Conservation (phyloP, 306 rosid genomes). For the Malus asiatica region DNA sequence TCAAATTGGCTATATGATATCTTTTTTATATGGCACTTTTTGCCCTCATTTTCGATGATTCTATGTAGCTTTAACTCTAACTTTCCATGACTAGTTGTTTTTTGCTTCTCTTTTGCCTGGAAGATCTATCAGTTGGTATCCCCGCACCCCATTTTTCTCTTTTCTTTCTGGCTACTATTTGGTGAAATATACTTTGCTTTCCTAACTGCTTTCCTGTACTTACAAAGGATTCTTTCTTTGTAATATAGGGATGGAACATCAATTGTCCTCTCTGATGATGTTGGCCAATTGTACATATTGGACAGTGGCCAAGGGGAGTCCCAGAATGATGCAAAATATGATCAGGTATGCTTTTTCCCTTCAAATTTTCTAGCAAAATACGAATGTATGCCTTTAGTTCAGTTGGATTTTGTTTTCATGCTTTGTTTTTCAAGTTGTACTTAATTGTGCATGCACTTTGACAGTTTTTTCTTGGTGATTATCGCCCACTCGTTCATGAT, state of each 20-base stretch:
- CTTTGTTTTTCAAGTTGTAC: slow-evolving; percentile 6
- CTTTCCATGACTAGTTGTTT: not conserved
- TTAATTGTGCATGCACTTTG: slow-evolving; percentile 18
- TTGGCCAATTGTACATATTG: slow-evolving; percentile 85
- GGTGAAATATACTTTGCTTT: not conserved
- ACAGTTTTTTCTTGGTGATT: slow-evolving; percentile 99
- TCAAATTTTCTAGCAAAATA: not conserved
- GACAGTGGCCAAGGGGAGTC: slow-evolving; percentile 95
- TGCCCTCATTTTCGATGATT: not conserved
- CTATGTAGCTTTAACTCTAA: not conserved
- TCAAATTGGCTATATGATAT: not conserved
- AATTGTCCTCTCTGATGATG: slow-evolving; percentile 91
- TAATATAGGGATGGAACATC: slow-evolving; percentile 90
- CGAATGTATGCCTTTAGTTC: not conserved
- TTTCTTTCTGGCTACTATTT: not conserved
- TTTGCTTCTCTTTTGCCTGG: not conserved
- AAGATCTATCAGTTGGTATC: not conserved
- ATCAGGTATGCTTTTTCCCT: slow-evolving; percentile 54
- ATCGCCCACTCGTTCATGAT: slow-evolving; percentile 90
- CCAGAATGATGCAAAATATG: slow-evolving; percentile 90
- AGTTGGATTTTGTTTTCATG: slow-evolving; percentile 11
- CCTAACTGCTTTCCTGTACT: slow-evolving; percentile 7
- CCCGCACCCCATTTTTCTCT: not conserved
- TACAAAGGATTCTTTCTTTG: slow-evolving; percentile 17
- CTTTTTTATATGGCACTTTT: not conserved